Evolutionary conservation across 2,329 filamentous ascomycete species (phyloP).

Genomic region (Cytospora piceae): DNA sequence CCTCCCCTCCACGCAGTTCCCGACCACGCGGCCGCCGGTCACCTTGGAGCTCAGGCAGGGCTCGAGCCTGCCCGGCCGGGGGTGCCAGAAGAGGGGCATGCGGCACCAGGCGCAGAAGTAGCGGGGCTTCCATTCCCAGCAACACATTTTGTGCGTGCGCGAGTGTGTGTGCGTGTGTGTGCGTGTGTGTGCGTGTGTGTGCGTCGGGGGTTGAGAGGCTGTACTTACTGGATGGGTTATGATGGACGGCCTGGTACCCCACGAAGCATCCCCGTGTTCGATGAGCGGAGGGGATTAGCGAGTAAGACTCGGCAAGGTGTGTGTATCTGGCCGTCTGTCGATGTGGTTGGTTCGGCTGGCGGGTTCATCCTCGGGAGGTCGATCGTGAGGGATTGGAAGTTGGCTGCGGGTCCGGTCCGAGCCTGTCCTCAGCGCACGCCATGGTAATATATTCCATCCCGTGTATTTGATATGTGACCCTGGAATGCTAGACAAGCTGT

Average conservation of each 20-base stretch:
- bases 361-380: not conserved
- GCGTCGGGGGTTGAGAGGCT: too few relatives aligned
- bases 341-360: not conserved
- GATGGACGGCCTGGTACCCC: not conserved
- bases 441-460: not conserved
- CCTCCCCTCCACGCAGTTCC: constrained; percentile 8
- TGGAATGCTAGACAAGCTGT: not conserved
- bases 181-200: constrained; percentile 2
- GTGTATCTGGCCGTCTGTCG: not conserved
- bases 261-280: not conserved
- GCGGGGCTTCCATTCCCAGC: constrained; percentile 8
- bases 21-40: not conserved
- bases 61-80: not conserved
- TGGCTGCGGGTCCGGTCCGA: not conserved
- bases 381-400: not conserved
- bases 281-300: not conserved
- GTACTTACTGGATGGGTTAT: too few relatives aligned
- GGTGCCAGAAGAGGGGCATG: constrained; percentile 10
- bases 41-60: constrained; percentile 16
- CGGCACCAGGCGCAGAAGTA: constrained; percentile 16
- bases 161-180: not conserved
- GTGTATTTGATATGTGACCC: not conserved
- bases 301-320: not conserved
- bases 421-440: not conserved
- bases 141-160: constrained; percentile 11